Conservation (phyloP, 768 basidiomycete genomes). For the Mycena chlorophos region DNA sequence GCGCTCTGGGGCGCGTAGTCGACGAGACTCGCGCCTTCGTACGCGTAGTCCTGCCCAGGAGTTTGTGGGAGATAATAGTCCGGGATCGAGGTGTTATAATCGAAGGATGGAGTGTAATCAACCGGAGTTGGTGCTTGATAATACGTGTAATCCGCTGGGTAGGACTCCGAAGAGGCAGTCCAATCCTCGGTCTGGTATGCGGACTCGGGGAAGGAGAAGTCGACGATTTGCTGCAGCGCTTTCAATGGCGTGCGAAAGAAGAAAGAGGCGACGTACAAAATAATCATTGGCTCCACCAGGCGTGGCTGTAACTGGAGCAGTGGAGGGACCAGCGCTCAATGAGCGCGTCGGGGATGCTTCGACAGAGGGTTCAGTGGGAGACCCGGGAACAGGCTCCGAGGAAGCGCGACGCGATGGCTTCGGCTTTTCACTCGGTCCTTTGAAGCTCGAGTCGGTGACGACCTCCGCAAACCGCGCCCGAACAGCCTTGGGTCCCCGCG, state of each 20-base stretch:
- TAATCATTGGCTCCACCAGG: neutral
- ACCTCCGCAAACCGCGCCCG: slow-evolving; percentile 51
- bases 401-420: slow-evolving; percentile 45
- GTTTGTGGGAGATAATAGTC: too few species aligned
- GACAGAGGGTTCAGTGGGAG: slow-evolving; percentile 1
- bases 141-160: too few species aligned
- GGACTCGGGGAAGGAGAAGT: neutral
- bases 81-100: too few species aligned
- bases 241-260: neutral
- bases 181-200: too few species aligned
- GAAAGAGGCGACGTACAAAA: neutral
- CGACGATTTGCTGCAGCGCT: neutral
- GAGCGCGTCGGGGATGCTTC: neutral
- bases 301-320: neutral
- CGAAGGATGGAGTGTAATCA: too few species aligned
- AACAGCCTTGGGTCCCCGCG: slow-evolving; percentile 41
- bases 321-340: neutral
- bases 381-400: slow-evolving; percentile 37
- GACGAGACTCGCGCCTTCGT: too few species aligned
- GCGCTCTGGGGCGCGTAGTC: too few species aligned
- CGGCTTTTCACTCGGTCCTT: slow-evolving; percentile 14
- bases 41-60: too few species aligned
- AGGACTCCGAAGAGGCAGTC: too few species aligned
- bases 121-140: too few species aligned
- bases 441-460: slow-evolving; percentile 37